Percentiles rank a stretch among this genome's conserved stretches.
phyloP scores from a whole-genome alignment of 306 rosid species.

The Citrullus mucosospermus region DNA sequence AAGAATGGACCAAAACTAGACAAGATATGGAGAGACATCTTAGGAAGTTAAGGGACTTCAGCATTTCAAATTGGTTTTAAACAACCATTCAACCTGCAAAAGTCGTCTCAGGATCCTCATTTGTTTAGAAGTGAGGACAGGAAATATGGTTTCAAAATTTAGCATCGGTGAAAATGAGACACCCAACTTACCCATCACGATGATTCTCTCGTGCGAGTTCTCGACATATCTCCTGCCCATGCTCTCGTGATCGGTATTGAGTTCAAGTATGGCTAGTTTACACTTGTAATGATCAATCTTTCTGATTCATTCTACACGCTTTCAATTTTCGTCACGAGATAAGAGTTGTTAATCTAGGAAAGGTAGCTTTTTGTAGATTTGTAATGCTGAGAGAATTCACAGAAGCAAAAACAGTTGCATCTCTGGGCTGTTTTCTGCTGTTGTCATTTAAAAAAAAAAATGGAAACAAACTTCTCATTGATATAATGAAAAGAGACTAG shows the following conservation, averaged over 20 bases:
- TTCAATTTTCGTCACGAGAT: neutral
- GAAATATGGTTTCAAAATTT: neutral
- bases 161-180: neutral
- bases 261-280: neutral
- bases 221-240: neutral
- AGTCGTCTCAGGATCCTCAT: neutral
- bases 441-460: no score
- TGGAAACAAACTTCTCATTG: no score
- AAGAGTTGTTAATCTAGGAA: neutral
- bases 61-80: conserved; percentile 78
- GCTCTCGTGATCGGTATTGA: neutral
- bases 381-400: neutral
- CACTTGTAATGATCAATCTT: neutral
- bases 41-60: conserved; percentile 82
- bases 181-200: neutral
- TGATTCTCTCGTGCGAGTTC: neutral
- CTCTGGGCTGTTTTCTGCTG: no score
- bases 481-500: no score
- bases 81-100: neutral
- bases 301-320: neutral
- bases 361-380: neutral
- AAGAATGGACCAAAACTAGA: conserved; percentile 66
- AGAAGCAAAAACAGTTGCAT: neutral
- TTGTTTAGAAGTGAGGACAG: neutral
- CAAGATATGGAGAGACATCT: conserved; percentile 95